phyloP scores from a whole-genome alignment of 352 stramenopile species.

The Phytophthora litchii region DNA sequence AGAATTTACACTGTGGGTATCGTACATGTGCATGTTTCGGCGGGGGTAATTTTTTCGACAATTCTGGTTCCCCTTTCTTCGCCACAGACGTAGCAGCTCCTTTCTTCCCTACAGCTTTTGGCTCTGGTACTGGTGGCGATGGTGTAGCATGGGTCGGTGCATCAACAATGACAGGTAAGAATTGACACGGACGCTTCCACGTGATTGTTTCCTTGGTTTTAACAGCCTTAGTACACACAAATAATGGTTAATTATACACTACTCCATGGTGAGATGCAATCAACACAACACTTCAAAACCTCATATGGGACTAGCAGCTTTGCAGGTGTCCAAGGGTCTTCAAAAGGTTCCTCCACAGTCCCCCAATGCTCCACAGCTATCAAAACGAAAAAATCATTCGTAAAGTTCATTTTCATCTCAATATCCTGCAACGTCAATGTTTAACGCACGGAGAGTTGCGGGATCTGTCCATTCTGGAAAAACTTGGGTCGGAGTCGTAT shows the following conservation, averaged over 20 bases:
- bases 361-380: conserved; percentile 59
- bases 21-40: conserved; percentile 58
- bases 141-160: conserved; percentile 11
- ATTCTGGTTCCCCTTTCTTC: conserved; percentile 46
- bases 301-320: conserved; percentile 40
- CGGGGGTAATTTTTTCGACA: conserved; percentile 44
- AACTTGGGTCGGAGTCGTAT: conserved; percentile 36
- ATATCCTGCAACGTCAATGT: background rate
- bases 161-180: conserved; percentile 58
- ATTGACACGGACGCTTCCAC: conserved; percentile 75
- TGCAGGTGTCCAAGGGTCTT: conserved; percentile 42
- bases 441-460: conserved; percentile 26
- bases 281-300: conserved; percentile 4
- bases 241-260: background rate
- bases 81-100: conserved; percentile 19
- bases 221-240: background rate
- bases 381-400: background rate
- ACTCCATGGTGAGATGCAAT: background rate
- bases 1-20: background rate
- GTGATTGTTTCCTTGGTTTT: conserved; percentile 19
- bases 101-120: conserved; percentile 43
- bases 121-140: conserved; percentile 20
- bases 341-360: conserved; percentile 43
- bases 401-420: background rate
- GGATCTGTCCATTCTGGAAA: conserved; percentile 71